These are phyloP conservation scores for Tolypocladium album DNA, from an alignment of 2,329 filamentous ascomycete genomes.

Conservation along the genomic window DNA sequence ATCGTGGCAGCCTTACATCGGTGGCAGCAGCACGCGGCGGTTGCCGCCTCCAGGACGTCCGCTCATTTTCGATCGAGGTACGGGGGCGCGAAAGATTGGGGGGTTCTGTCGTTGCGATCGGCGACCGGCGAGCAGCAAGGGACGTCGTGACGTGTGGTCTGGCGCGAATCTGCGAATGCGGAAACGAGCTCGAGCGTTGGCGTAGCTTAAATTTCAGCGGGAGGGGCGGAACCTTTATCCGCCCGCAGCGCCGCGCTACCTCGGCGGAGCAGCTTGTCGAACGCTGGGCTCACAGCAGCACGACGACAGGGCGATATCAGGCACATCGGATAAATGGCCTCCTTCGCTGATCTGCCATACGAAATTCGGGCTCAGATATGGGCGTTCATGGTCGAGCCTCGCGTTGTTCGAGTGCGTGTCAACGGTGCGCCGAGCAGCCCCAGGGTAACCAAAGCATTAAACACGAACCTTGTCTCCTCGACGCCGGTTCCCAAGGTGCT, in stretches of 20 bases:
- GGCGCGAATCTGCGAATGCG: not conserved
- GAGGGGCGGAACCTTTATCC: conserved; percentile 1
- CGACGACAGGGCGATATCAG: not conserved
- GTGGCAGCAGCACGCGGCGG: conserved; percentile 49
- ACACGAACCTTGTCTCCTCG: not conserved
- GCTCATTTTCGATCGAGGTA: conserved; percentile 31
- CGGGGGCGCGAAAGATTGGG: not conserved
- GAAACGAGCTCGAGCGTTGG: not conserved
- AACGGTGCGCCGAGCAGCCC: not conserved
- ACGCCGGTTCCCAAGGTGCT: not conserved
- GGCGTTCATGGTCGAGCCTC: not conserved
- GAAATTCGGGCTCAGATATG: not conserved
- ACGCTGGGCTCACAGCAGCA: too few species aligned
- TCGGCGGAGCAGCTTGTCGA: too few species aligned
- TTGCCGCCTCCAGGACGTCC: conserved; percentile 49
- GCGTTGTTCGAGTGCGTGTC: not conserved
- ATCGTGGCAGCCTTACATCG: conserved; percentile 29
- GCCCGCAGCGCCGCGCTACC: not conserved
- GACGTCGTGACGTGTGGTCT: not conserved
- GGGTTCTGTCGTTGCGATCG: not conserved
- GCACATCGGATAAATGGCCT: not conserved
- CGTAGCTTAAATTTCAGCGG: not conserved
- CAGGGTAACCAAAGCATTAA: not conserved
- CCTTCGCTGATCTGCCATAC: not conserved
- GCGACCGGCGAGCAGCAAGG: not conserved